Base-by-base conservation (phyloP, 106 monocot species). In the Dendrobium huoshanense region DNA sequence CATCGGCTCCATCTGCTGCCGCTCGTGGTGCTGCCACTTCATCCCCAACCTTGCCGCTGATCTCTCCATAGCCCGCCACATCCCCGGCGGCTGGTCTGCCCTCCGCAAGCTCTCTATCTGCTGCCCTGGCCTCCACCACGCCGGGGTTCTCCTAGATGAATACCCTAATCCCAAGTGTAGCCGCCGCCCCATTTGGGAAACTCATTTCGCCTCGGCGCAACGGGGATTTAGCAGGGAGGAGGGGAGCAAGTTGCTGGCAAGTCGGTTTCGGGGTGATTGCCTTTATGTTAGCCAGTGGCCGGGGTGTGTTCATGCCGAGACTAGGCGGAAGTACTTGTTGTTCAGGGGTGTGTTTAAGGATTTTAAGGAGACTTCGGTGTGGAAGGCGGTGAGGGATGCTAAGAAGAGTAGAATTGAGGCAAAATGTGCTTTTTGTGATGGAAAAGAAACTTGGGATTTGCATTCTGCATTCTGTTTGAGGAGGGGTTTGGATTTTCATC, bases 101-200 rank as follows among this genome's bases (percentile, higher is more conserved):
- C 76, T 76, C 76, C 49, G 76, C 27, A 76, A 76, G 49, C 76
- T 76, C 76, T 76, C 49, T 25, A 76, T 76, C 41, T 76, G 76
- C 76, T 76, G 76, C 49, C 76, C 76, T 49, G 76, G 76, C 76
- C 76, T 76, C 24, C 76, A 76, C 49, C 49, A 76, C 76, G 76
- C 76, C 15, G 76, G 76, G 9, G 76, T 76, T 25, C 76, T 76
- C 25, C 49, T 76, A 7, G 76, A 76, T 13, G 76, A 76, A 27
- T 74, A 74, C 74, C 74, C 74, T 42, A 74, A 20, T 13, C 43
- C 43, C 74, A 74, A 44, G 29, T 44, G 74, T 15, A 44, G 74
- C 43, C 25, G 41, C 11, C 74, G 74, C 74, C 76, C 76, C 76
- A 24, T 76, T 76, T 76, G 76, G 76, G 76, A 47, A 27, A 25